Evolutionary conservation across 805 yeast species (phyloP).

Genomic region (Candida ulmi): DNA sequence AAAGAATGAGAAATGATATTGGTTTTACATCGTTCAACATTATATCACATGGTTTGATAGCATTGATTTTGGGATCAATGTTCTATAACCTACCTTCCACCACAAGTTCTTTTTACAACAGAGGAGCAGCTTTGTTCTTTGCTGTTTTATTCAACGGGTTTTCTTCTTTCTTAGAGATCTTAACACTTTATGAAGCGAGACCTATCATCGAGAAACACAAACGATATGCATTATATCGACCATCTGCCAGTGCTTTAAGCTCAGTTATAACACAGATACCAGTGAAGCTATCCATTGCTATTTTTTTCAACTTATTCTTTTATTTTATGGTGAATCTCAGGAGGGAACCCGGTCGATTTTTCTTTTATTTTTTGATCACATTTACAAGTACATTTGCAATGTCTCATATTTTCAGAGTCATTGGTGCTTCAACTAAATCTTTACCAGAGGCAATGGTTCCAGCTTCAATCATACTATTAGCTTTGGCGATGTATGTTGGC

Average conservation of each 20-base stretch:
- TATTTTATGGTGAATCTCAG: slow-evolving; percentile 55
- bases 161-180: slow-evolving; percentile 48
- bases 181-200: slow-evolving; percentile 47
- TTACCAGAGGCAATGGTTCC: slow-evolving; percentile 52
- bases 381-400: slow-evolving; percentile 38
- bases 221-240: slow-evolving; percentile 65
- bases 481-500: slow-evolving; percentile 45
- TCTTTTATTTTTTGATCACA: slow-evolving; percentile 41
- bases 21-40: slow-evolving; percentile 37
- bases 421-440: slow-evolving; percentile 42
- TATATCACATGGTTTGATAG: slow-evolving; percentile 43
- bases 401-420: slow-evolving; percentile 48
- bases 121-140: slow-evolving; percentile 61
- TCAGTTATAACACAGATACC: slow-evolving; percentile 59
- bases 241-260: slow-evolving; percentile 69
- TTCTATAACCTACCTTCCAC: slow-evolving; percentile 40
- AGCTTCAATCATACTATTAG: slow-evolving; percentile 40
- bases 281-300: slow-evolving; percentile 41
- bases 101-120: slow-evolving; percentile 42
- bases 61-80: slow-evolving; percentile 48
- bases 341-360: slow-evolving; percentile 47
- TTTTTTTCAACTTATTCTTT: slow-evolving; percentile 40
- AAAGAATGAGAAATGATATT: slow-evolving; percentile 42
- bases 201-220: slow-evolving; percentile 68
- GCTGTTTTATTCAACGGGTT: slow-evolving; percentile 56